phyloP scores from a whole-genome alignment of 2,329 filamentous ascomycete genomes.

The Orbilia ellipsospora region DNA sequence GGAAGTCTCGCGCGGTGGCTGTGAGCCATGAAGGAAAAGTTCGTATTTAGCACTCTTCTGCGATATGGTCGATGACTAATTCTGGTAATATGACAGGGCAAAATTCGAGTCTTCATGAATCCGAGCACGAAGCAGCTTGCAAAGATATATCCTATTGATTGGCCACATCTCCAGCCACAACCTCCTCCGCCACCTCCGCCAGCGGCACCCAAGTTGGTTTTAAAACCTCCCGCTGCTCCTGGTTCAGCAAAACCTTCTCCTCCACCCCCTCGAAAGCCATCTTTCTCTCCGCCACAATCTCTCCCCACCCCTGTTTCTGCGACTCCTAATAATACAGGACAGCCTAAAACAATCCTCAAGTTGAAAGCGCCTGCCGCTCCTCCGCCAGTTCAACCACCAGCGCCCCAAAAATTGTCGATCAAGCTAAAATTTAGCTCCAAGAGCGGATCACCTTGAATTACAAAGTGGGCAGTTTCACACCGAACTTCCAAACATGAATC shows the following conservation, averaged over 20 bases:
- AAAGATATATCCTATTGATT: slow-evolving; percentile 40
- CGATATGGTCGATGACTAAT: slow-evolving; percentile 26
- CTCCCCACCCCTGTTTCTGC: slow-evolving; percentile 33
- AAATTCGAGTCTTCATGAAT: slow-evolving; percentile 57
- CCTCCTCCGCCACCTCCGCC: slow-evolving; percentile 26
- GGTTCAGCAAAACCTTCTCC: slow-evolving; percentile 34
- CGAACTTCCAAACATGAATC: background rate
- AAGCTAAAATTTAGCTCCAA: slow-evolving; percentile 51
- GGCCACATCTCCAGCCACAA: slow-evolving; percentile 38
- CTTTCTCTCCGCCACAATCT: slow-evolving; percentile 33
- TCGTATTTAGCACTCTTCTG: slow-evolving; percentile 45
- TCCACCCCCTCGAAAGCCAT: slow-evolving; percentile 17
- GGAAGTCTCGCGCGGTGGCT: slow-evolving; percentile 66
- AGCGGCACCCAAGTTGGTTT: slow-evolving; percentile 23
- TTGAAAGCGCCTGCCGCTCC: slow-evolving; percentile 28
- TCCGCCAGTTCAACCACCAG: slow-evolving; percentile 15
- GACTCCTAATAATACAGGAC: slow-evolving; percentile 7
- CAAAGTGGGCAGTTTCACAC: background rate
- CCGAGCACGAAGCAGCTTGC: slow-evolving; percentile 38
- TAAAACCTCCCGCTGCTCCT: slow-evolving; percentile 28
- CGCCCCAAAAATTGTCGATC: slow-evolving; percentile 26
- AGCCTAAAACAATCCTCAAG: slow-evolving; percentile 38
- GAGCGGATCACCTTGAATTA: slow-evolving; percentile 18
- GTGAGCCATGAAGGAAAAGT: slow-evolving; percentile 63
- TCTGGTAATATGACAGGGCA: slow-evolving; percentile 44